Conservation (phyloP, 2,329 filamentous ascomycete species). For the Dactylellina leptospora region DNA sequence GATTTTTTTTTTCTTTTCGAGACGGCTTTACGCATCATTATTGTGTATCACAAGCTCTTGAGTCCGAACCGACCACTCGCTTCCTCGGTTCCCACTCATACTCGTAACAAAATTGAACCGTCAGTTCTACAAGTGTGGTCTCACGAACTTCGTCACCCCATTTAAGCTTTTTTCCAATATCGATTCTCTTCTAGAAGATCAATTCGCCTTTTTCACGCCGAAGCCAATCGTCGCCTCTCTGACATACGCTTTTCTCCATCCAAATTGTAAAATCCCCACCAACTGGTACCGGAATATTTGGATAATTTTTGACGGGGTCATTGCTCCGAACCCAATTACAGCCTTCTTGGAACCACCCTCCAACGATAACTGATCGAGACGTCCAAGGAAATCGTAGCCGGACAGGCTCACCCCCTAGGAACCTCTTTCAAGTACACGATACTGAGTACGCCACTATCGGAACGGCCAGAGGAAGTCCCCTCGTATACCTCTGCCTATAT, state of each 20-base stretch:
- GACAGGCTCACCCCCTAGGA: conserved; percentile 37
- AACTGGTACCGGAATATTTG: background rate
- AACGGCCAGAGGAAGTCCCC: conserved; percentile 48
- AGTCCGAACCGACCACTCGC: conserved; percentile 48
- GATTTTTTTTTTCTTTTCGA: too few species aligned
- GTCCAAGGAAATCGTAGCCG: conserved; percentile 29
- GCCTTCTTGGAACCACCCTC: background rate
- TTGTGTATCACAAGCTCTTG: conserved; percentile 52
- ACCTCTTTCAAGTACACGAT: conserved; percentile 45
- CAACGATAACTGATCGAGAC: conserved; percentile 24
- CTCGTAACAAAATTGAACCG: conserved; percentile 16
- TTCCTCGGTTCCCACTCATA: conserved; percentile 45
- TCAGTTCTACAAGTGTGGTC: conserved; percentile 53
- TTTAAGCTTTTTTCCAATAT: conserved; percentile 45
- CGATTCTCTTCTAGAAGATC: conserved; percentile 34
- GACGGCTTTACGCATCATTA: conserved; percentile 32
- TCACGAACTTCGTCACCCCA: conserved; percentile 50
- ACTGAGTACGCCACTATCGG: conserved; percentile 51
- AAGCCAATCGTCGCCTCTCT: background rate
- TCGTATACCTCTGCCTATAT: conserved; percentile 49
- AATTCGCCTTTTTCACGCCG: conserved; percentile 13
- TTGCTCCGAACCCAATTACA: conserved; percentile 20
- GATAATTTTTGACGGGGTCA: background rate
- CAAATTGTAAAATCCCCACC: background rate
- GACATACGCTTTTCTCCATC: conserved; percentile 8